A percentile compares a stretch with the other conserved stretches of the same genome.
These are phyloP conservation scores for Leccinellum luteum DNA, from an alignment of 768 basidiomycete genomes.

Conservation along the genomic window DNA sequence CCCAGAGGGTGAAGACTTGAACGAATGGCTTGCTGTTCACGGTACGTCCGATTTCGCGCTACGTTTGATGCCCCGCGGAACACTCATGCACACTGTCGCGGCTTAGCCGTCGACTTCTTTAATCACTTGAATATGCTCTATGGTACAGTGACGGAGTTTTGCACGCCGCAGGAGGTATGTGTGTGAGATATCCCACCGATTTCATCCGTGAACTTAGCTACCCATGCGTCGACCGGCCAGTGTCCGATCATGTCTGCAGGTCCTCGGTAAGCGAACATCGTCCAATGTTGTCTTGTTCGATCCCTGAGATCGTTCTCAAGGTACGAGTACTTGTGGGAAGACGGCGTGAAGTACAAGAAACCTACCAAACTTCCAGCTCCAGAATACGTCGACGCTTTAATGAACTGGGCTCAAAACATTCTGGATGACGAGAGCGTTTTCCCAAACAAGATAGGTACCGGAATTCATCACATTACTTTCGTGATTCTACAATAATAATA, in stretches of 20 bases:
- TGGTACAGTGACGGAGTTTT: slow-evolving; percentile 97
- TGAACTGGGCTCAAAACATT: slow-evolving; percentile 96
- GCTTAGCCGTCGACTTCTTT: slow-evolving; percentile 95
- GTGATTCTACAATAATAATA: slow-evolving; percentile 3
- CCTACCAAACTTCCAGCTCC: slow-evolving; percentile 95
- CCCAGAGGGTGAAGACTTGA: slow-evolving; percentile 95
- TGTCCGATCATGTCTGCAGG: slow-evolving; percentile 98
- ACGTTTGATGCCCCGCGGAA: neutral
- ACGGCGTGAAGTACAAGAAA: slow-evolving; percentile 80
- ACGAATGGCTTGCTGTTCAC: slow-evolving; percentile 99
- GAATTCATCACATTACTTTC: neutral
- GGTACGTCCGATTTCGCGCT: slow-evolving; percentile 47
- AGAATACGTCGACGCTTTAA: slow-evolving; percentile 95
- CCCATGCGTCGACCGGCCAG: slow-evolving; percentile 36
- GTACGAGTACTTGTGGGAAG: slow-evolving; percentile 95
- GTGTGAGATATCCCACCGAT: neutral
- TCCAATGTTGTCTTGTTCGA: neutral
- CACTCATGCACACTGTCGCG: neutral
- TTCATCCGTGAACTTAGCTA: slow-evolving; percentile 6
- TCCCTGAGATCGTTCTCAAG: slow-evolving; percentile 38
- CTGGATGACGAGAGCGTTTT: slow-evolving; percentile 92
- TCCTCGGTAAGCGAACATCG: slow-evolving; percentile 59
- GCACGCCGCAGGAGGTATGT: slow-evolving; percentile 85
- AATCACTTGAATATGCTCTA: slow-evolving; percentile 99
- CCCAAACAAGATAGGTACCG: slow-evolving; percentile 89